phyloP scores from a whole-genome alignment of 768 basidiomycete species.

The Auricularia sp. region DNA sequence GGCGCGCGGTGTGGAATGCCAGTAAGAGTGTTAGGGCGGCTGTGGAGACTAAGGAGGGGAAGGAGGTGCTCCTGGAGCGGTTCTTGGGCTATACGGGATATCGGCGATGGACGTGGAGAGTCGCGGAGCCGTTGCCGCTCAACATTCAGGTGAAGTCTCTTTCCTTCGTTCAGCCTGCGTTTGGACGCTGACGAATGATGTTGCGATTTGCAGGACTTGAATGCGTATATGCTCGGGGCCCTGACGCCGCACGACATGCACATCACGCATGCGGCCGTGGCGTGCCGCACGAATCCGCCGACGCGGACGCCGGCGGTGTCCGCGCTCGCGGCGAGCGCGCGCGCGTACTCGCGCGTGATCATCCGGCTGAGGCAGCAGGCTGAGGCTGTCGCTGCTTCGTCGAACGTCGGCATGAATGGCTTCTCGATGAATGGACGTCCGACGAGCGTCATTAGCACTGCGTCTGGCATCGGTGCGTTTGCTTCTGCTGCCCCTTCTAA shows the following conservation, averaged over 20 bases:
- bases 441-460: neutral
- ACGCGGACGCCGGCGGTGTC: constrained; percentile 5
- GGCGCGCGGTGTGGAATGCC: constrained; percentile 49
- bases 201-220: constrained; percentile 48
- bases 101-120: constrained; percentile 44
- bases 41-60: constrained; percentile 37
- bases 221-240: constrained; percentile 70
- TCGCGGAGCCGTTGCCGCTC: constrained; percentile 49
- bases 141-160: constrained; percentile 43
- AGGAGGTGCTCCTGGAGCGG: constrained; percentile 58
- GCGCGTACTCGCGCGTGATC: constrained; percentile 73
- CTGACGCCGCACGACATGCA: constrained; percentile 65
- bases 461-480: constrained; percentile 2
- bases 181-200: constrained; percentile 7
- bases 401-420: neutral
- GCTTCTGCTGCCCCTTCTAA: neutral
- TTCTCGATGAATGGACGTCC: neutral
- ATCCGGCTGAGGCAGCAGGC: constrained; percentile 71
- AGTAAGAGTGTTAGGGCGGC: constrained; percentile 44
- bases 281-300: neutral
- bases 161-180: constrained; percentile 2
- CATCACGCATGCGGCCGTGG: constrained; percentile 31
- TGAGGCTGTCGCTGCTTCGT: constrained; percentile 31
- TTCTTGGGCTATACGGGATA: constrained; percentile 68
- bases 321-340: constrained; percentile 40